These are phyloP conservation scores for Gaultheria prostrata DNA, from an alignment of 148 eudicot species.

Conservation along the genomic window DNA sequence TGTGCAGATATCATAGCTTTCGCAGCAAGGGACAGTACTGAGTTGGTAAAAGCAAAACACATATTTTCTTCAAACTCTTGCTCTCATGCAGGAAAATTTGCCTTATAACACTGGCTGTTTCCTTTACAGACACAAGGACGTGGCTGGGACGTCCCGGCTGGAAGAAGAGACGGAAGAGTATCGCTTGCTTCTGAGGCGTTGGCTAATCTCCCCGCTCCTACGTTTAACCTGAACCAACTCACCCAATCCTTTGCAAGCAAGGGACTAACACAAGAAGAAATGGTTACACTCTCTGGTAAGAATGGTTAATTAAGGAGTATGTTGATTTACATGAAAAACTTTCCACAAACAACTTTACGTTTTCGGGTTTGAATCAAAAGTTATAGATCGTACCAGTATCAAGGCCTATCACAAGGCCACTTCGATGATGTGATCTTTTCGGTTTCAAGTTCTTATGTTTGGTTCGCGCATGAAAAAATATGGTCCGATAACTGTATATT, in stretches of 20 bases:
- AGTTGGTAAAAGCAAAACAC: slow-evolving; percentile 41
- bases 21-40: slow-evolving; percentile 78
- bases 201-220: slow-evolving; percentile 50
- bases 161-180: slow-evolving; percentile 73
- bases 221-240: slow-evolving; percentile 44
- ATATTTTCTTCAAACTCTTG: background rate
- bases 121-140: slow-evolving; percentile 56
- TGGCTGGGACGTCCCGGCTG: slow-evolving; percentile 76
- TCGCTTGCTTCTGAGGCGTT: slow-evolving; percentile 46
- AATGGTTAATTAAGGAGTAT: too few relatives aligned
- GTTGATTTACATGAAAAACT: too few relatives aligned
- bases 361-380: too few relatives aligned
- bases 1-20: slow-evolving; percentile 91
- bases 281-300: slow-evolving; percentile 81
- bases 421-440: too few relatives aligned
- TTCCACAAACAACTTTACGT: too few relatives aligned
- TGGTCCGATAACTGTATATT: too few relatives aligned
- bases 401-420: too few relatives aligned
- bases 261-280: slow-evolving; percentile 80
- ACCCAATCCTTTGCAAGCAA: slow-evolving; percentile 57
- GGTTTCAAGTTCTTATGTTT: too few relatives aligned
- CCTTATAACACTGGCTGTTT: background rate
- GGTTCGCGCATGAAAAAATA: too few relatives aligned
- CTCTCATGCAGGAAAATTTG: background rate
- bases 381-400: too few relatives aligned